Conservation (phyloP, 2,329 filamentous ascomycete genomes). For the Didymella glomerata region DNA sequence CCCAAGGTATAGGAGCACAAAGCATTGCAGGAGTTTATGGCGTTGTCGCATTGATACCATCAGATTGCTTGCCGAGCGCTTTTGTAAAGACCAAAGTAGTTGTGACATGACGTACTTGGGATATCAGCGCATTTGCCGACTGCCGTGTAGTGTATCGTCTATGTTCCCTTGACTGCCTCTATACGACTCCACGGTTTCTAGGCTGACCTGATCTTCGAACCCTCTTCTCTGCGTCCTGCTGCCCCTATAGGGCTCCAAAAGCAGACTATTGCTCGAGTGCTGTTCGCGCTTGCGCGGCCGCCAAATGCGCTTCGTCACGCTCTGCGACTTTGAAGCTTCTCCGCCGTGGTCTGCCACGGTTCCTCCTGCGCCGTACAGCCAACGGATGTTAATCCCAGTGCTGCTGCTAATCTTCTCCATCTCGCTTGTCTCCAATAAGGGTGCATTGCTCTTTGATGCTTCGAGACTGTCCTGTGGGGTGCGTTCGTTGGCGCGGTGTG, state of each 20-base stretch:
- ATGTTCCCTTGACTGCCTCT: not conserved
- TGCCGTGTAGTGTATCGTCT: not conserved
- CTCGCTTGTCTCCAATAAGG: not conserved
- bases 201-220: not conserved
- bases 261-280: not conserved
- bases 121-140: not conserved
- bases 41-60: conserved; percentile 20
- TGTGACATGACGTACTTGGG: not conserved
- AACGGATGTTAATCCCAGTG: not conserved
- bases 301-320: not conserved
- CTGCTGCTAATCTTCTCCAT: not conserved
- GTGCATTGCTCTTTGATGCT: not conserved
- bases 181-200: not conserved
- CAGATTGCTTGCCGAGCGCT: not conserved
- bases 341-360: not conserved
- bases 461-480: not conserved
- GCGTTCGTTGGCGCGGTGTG: not conserved
- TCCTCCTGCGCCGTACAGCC: not conserved
- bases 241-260: not conserved
- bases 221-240: not conserved
- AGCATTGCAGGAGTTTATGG: conserved; percentile 10
- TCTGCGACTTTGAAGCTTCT: not conserved
- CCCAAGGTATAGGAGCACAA: conserved; percentile 27
- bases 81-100: not conserved
- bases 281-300: not conserved